These are phyloP conservation scores for Gentiana dahurica DNA, from an alignment of 257 asterid genomes.

Conservation along the genomic window DNA sequence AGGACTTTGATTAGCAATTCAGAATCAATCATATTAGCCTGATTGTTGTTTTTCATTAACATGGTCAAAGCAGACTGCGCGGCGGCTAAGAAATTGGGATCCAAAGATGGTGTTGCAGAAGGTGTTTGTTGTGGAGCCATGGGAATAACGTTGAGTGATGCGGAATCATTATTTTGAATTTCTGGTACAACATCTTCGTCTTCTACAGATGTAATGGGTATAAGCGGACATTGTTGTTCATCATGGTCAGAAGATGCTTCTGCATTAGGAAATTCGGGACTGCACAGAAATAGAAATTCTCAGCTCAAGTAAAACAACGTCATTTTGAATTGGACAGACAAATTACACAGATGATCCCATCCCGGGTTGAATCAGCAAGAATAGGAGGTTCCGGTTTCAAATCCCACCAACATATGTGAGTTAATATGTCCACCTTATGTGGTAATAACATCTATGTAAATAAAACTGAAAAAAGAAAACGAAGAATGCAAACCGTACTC, in stretches of 20 bases:
- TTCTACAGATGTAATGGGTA: conserved; percentile 82
- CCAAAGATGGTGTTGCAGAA: conserved; percentile 24
- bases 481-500: conserved; percentile 28
- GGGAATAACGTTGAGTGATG: background rate
- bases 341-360: no score
- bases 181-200: conserved; percentile 62
- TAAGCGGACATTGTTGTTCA: conserved; percentile 31
- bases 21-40: conserved; percentile 47
- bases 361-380: no score
- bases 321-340: no score
- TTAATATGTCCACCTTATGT: no score
- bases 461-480: no score
- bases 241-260: conserved; percentile 22
- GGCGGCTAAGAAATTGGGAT: conserved; percentile 41
- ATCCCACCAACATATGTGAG: no score
- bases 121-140: conserved; percentile 18
- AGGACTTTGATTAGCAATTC: conserved; percentile 63
- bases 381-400: no score
- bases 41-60: conserved; percentile 23
- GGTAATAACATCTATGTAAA: no score
- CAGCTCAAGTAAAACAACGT: no score
- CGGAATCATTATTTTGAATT: background rate
- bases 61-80: conserved; percentile 56
- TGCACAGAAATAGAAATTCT: conserved; percentile 18
- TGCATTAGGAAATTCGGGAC: conserved; percentile 39